Base-by-base conservation (phyloP, 179 eudicot species). In the Amaranthus tricolor region DNA sequence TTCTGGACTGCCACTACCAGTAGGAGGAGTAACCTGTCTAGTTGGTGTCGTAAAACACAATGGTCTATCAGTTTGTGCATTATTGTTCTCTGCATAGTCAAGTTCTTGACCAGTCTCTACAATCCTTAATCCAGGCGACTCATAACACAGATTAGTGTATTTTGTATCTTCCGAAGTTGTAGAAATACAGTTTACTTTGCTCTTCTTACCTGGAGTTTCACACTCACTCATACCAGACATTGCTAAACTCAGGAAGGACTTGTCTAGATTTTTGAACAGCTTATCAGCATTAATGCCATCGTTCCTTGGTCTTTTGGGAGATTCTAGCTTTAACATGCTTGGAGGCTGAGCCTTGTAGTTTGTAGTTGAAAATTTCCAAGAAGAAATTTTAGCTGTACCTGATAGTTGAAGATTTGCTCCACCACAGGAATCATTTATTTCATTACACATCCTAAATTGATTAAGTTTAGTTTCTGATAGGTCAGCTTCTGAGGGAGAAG, bases 181-280 rank as follows among this genome's bases (percentile, higher is more conserved):
- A 76, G 85, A 82, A 9, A 70, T 24, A 73, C 43, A 71, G 16
- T 61, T 63, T 56, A 78, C 74, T 73, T 73, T 77, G 82, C 72
- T 86, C 78, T 82, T 84, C 66, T 71, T 74, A 54, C 63, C 76
- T 31, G 83, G 83, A 58, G 68, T 20, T 76, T 52, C 69, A 16
- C 76, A 84, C 63, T 79, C 84, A 20, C 68, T 45, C 24, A 72
- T 76, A 72, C 78, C 83, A 71, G 63, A 62, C 54, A 71, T 24
- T 69, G 90, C 81, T 71, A 86, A 76, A 69, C 92, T 87, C 65
- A 89, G 74, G 61, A 84, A 80, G 24, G 91, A 79, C 82, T 78
- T 81, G 48, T 82, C 90, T 59, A 83, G 71, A 64, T 75, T 70
- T 51, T 68, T 62, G 70, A 56, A 74, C 62, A 78, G 67, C 77